A percentile compares a stretch with the other conserved stretches of the same genome.
phyloP scores from a whole-genome alignment of 75 land plant genomes.

The Adiantum capillusveneris region DNA sequence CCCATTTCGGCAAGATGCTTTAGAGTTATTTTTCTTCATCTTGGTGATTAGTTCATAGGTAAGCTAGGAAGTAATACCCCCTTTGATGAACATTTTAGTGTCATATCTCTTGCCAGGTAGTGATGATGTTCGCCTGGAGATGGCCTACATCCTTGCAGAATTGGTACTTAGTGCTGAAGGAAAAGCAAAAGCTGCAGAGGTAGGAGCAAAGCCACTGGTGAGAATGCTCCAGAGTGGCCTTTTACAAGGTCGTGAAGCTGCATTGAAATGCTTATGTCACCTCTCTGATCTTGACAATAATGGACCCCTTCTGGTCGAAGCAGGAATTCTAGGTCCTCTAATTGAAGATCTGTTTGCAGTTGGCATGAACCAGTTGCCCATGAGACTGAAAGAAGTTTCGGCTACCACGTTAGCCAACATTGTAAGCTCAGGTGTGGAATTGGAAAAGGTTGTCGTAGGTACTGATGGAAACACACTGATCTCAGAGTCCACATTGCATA shows the following conservation, averaged over 20 bases:
- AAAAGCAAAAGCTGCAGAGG: constrained; percentile 59
- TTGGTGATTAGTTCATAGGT: too few species aligned
- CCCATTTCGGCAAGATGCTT: too few species aligned
- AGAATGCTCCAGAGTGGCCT: constrained; percentile 58
- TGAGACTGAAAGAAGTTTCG: constrained; percentile 75
- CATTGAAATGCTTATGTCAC: constrained; percentile 73
- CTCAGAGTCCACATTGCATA: constrained; percentile 76
- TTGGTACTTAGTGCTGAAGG: constrained; percentile 72
- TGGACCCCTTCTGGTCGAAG: constrained; percentile 58
- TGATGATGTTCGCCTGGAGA: constrained; percentile 69
- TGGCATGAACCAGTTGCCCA: constrained; percentile 66
- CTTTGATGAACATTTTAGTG: too few species aligned
- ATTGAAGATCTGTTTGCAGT: constrained; percentile 76
- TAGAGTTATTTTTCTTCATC: too few species aligned
- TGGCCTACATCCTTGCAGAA: constrained; percentile 75
- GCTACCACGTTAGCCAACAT: constrained; percentile 89
- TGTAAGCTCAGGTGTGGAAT: constrained; percentile 60
- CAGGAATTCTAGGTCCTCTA: constrained; percentile 79
- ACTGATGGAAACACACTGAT: constrained; percentile 66
- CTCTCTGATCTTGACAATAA: constrained; percentile 73
- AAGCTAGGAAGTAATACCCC: too few species aligned
- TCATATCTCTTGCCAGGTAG: constrained; percentile 44
- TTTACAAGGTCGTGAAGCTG: constrained; percentile 52
- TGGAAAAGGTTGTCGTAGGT: constrained; percentile 50
- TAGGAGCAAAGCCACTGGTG: constrained; percentile 49